Conservation (phyloP, 192 early-diverging fungal genomes). For the Lobosporangium transversale region DNA sequence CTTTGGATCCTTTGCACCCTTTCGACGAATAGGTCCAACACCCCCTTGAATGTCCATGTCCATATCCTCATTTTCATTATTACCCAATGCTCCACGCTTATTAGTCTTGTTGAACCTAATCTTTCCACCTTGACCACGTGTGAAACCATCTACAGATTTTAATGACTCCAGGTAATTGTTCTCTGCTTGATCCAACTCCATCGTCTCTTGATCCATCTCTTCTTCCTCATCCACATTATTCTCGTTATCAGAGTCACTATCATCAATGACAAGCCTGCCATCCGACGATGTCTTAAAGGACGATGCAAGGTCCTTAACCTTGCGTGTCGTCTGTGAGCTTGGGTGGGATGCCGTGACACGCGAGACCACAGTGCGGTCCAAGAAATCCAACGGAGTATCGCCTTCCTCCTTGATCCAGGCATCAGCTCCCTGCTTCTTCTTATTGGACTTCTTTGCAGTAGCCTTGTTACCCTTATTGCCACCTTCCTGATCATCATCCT, state of each 20-base stretch:
- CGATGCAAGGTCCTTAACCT: slow-evolving; percentile 54
- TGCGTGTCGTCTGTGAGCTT: slow-evolving; percentile 39
- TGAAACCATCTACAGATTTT: slow-evolving; percentile 84
- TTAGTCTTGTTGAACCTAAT: slow-evolving; percentile 92
- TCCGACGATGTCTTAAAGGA: slow-evolving; percentile 74
- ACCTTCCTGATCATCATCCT: slow-evolving; percentile 30
- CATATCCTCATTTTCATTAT: slow-evolving; percentile 78
- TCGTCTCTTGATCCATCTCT: slow-evolving; percentile 46
- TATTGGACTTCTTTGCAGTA: slow-evolving; percentile 52
- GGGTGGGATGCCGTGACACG: slow-evolving; percentile 61
- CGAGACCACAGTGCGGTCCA: slow-evolving; percentile 85
- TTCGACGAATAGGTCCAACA: slow-evolving; percentile 45
- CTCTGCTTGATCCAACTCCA: slow-evolving; percentile 63
- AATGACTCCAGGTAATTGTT: slow-evolving; percentile 89
- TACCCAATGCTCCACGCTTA: slow-evolving; percentile 64
- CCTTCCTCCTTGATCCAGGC: slow-evolving; percentile 76
- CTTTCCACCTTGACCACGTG: slow-evolving; percentile 80
- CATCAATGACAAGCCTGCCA: slow-evolving; percentile 87
- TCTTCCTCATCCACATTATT: slow-evolving; percentile 32
- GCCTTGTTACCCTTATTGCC: slow-evolving; percentile 2
- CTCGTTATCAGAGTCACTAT: slow-evolving; percentile 63
- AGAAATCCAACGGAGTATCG: slow-evolving; percentile 86
- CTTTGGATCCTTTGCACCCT: slow-evolving; percentile 53
- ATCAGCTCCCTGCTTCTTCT: slow-evolving; percentile 45
- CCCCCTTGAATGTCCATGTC: slow-evolving; percentile 51